Percentiles rank a stretch among this genome's conserved stretches.
Conservation (phyloP, 2,329 filamentous ascomycete species). For the Teratosphaeria epicoccoides region DNA sequence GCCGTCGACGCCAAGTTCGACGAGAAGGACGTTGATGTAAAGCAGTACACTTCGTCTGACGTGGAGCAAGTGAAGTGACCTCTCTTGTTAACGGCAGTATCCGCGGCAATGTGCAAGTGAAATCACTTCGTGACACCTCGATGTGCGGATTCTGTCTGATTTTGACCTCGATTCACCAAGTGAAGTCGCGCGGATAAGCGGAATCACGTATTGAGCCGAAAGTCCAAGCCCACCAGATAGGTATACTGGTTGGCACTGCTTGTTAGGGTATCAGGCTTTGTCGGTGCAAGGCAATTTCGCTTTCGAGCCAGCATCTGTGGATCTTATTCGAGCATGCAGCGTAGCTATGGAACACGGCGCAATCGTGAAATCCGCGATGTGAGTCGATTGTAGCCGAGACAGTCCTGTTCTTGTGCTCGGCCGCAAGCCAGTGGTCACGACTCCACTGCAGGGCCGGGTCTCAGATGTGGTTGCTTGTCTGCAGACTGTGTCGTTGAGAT, state of each 20-base stretch:
- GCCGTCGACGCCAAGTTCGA: background rate
- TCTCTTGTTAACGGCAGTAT: background rate
- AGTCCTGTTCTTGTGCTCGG: background rate
- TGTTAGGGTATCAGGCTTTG: too few relatives aligned
- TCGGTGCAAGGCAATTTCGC: too few relatives aligned
- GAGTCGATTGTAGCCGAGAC: background rate
- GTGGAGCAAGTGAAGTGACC: background rate
- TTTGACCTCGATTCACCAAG: background rate
- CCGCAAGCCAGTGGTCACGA: background rate
- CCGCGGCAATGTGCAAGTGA: background rate
- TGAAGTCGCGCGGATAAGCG: background rate
- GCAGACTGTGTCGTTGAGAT: background rate
- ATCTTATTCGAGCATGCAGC: background rate
- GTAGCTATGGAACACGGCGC: too few relatives aligned
- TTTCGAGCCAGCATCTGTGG: background rate
- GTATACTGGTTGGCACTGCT: too few relatives aligned
- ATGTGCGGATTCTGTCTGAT: background rate
- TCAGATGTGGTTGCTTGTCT: background rate
- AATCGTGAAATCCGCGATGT: too few relatives aligned
- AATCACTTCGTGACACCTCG: background rate
- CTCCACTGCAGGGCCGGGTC: background rate
- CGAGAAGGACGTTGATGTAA: background rate
- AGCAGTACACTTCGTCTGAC: background rate
- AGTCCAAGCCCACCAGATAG: background rate
- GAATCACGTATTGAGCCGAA: background rate